Percentiles rank a stretch among this genome's conserved stretches.
phyloP scores from a whole-genome alignment of 2,329 filamentous ascomycete genomes.

The Cryoendolithus antarcticus region DNA sequence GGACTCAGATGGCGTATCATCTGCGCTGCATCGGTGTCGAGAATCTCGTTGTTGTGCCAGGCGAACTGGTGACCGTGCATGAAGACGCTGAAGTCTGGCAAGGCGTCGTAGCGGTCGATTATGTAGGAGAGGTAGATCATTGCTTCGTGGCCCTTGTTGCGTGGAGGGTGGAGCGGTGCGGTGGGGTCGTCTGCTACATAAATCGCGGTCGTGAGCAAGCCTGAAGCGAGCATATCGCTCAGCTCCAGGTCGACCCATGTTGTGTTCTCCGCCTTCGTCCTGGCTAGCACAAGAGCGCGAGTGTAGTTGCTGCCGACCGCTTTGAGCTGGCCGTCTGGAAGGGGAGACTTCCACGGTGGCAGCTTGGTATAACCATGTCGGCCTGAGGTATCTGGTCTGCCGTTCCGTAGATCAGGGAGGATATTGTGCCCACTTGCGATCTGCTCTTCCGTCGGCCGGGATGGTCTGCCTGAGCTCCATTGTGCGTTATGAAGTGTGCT shows the following conservation, averaged over 20 bases:
- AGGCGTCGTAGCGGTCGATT: conserved; percentile 47
- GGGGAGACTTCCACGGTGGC: conserved; percentile 10
- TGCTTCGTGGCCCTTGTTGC: conserved; percentile 51
- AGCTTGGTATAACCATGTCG: too few relatives aligned
- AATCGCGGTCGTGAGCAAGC: conserved; percentile 28
- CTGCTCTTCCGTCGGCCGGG: conserved; percentile 13
- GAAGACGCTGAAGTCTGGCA: conserved; percentile 49
- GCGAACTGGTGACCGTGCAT: conserved; percentile 47
- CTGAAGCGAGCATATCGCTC: conserved; percentile 25
- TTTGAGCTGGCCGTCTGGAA: conserved; percentile 25
- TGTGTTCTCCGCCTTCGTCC: conserved; percentile 39
- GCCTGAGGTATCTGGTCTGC: conserved; percentile 2
- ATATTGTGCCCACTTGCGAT: conserved; percentile 12
- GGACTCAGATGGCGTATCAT: conserved; percentile 35
- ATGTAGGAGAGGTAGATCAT: conserved; percentile 51
- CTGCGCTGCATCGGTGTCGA: conserved; percentile 30
- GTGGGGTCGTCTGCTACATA: conserved; percentile 41
- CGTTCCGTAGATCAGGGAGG: conserved; percentile 12
- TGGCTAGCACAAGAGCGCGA: conserved; percentile 42
- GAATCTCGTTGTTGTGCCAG: conserved; percentile 46
- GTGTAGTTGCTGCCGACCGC: conserved; percentile 39
- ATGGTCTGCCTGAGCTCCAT: conserved; percentile 24
- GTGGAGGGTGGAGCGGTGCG: conserved; percentile 37
- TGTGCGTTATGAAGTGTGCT: conserved; percentile 24
- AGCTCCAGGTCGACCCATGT: conserved; percentile 43